These are phyloP conservation scores for Meira miltonrushii DNA, from an alignment of 1,284 basidiomycete species.

Conservation along the genomic window DNA sequence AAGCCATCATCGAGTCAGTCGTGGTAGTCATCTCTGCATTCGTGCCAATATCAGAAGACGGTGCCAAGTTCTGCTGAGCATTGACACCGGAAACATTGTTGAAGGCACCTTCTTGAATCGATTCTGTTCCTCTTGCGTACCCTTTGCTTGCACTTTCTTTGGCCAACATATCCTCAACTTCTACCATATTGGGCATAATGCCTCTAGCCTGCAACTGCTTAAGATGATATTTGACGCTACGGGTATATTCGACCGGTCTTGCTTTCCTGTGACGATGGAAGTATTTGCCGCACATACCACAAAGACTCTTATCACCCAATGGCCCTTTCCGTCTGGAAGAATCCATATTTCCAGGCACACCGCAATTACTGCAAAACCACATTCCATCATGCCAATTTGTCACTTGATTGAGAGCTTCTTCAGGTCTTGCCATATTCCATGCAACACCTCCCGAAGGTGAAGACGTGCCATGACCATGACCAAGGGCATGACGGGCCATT, in stretches of 20 bases:
- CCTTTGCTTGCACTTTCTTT: too few species aligned
- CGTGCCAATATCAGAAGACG: too few species aligned
- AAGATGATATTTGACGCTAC: conserved; percentile 26
- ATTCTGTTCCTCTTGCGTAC: too few species aligned
- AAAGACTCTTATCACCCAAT: conserved; percentile 81
- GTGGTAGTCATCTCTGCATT: too few species aligned
- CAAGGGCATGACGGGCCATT: not conserved
- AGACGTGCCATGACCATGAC: conserved; percentile 16
- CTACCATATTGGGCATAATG: not conserved
- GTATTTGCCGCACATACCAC: conserved; percentile 77
- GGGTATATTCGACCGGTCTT: conserved; percentile 37
- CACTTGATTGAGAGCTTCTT: conserved; percentile 46
- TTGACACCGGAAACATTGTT: too few species aligned
- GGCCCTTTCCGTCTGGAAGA: conserved; percentile 64
- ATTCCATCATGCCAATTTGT: conserved; percentile 47
- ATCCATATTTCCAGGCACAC: conserved; percentile 41
- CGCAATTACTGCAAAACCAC: conserved; percentile 52
- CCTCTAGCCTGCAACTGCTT: conserved; percentile 1
- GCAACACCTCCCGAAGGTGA: not conserved
- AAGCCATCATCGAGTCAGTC: too few species aligned
- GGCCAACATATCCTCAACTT: too few species aligned
- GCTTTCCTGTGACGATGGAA: conserved; percentile 48
- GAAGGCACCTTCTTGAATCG: too few species aligned
- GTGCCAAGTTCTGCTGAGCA: too few species aligned
- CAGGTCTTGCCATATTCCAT: conserved; percentile 31